Percentiles rank a stretch among this genome's conserved stretches.
Evolutionary conservation across 305 asterid species (phyloP).

Genomic region (Salvia sclarea): DNA sequence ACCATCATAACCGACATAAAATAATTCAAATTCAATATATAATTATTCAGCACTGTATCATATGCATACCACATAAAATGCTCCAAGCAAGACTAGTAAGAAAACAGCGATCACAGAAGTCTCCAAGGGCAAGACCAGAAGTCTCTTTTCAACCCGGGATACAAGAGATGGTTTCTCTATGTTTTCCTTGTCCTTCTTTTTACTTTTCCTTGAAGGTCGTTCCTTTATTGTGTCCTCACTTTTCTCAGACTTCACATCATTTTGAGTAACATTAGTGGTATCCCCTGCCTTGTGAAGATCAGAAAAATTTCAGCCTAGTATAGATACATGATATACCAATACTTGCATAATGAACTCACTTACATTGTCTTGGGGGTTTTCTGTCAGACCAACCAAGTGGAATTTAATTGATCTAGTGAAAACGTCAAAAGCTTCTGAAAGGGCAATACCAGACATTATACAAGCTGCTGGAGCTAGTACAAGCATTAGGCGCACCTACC

Average conservation of each 20-base stretch:
- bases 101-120: conserved; percentile 72
- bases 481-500: conserved; percentile 96
- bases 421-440: conserved; percentile 89
- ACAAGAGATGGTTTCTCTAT: conserved; percentile 51
- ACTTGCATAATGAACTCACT: conserved; percentile 35
- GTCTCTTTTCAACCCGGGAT: conserved; percentile 57
- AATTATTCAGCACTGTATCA: conserved; percentile 26
- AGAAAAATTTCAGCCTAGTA: conserved; percentile 33
- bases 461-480: conserved; percentile 99
- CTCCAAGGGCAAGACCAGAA: conserved; percentile 73
- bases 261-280: conserved; percentile 45
- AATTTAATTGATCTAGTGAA: conserved; percentile 80
- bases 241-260: conserved; percentile 61
- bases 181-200: conserved; percentile 75
- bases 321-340: conserved; percentile 2
- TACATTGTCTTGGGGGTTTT: conserved; percentile 50
- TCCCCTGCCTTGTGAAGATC: conserved; percentile 72
- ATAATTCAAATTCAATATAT: no score
- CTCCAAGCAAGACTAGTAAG: conserved; percentile 79
- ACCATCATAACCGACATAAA: not conserved
- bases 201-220: conserved; percentile 65
- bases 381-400: conserved; percentile 48
- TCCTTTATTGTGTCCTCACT: conserved; percentile 68
- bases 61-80: conserved; percentile 86
- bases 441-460: conserved; percentile 99